Conservation (phyloP, 176 grass and related monocot genomes). For the Rhynchospora breviuscula region DNA sequence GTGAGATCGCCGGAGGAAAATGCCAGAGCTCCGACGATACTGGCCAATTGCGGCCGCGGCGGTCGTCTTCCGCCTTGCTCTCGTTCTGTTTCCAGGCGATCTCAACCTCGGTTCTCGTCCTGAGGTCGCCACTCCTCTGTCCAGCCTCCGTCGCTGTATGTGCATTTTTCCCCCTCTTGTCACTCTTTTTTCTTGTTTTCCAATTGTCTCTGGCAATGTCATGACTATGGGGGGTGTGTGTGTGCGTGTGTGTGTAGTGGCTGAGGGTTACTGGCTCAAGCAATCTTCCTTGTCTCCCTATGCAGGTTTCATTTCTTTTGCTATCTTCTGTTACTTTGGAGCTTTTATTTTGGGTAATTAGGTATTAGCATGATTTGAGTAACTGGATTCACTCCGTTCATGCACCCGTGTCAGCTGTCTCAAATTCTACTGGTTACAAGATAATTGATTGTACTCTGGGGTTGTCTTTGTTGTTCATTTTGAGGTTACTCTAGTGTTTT, state of each 20-base stretch:
- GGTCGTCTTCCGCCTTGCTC: constrained; percentile 64
- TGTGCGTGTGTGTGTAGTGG: constrained; percentile 37
- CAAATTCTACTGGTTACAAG: neutral
- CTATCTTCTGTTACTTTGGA: constrained; percentile 9
- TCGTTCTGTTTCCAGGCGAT: constrained; percentile 56
- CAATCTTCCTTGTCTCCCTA: constrained; percentile 80
- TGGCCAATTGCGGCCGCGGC: constrained; percentile 55
- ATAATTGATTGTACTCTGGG: neutral
- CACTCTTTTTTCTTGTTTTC: neutral
- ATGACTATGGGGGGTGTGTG: too few species aligned
- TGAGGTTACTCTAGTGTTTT: neutral
- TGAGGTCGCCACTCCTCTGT: constrained; percentile 76
- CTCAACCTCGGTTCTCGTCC: constrained; percentile 76
- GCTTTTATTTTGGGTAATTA: neutral
- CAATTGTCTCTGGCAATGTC: neutral
- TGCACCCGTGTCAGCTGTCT: neutral
- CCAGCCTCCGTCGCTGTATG: constrained; percentile 74
- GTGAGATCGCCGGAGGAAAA: neutral
- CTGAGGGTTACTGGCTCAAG: constrained; percentile 97
- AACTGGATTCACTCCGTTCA: neutral
- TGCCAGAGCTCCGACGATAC: constrained; percentile 51
- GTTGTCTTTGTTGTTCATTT: neutral
- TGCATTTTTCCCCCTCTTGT: neutral
- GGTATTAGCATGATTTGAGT: neutral
- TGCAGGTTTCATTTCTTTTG: constrained; percentile 37